These are phyloP conservation scores for Penicillium atrosanguineum DNA, from an alignment of 495 filamentous ascomycete genomes.

Conservation along the genomic window DNA sequence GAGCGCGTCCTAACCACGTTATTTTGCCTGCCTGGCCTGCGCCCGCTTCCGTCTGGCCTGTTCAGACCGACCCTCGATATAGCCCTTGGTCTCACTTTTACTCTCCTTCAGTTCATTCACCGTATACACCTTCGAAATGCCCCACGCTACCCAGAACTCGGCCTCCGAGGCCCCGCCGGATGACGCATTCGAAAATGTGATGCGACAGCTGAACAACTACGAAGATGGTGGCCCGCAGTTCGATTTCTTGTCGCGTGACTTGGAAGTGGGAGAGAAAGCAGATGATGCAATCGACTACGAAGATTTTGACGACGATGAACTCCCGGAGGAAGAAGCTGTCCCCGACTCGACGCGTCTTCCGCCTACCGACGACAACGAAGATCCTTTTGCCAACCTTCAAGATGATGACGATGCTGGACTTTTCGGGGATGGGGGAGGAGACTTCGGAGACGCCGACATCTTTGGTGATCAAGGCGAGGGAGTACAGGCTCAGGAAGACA, in stretches of 20 bases:
- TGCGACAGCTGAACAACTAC: constrained; percentile 48
- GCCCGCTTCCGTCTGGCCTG: constrained; percentile 1
- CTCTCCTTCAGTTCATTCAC: background rate
- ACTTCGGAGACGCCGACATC: constrained; percentile 31
- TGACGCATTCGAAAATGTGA: constrained; percentile 49
- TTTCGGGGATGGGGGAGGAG: constrained; percentile 21
- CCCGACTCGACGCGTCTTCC: constrained; percentile 7
- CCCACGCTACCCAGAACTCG: constrained; percentile 43
- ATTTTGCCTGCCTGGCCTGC: constrained; percentile 4
- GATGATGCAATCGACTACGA: constrained; percentile 84
- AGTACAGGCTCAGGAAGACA: constrained; percentile 31
- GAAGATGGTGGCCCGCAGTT: constrained; percentile 36
- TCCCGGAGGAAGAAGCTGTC: constrained; percentile 62
- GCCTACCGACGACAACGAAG: constrained; percentile 14
- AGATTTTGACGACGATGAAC: constrained; percentile 74
- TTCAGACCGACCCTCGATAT: background rate
- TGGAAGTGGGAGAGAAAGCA: constrained; percentile 69
- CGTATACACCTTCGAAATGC: constrained; percentile 31
- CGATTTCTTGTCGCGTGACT: constrained; percentile 45
- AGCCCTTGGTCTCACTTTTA: background rate
- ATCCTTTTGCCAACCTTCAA: constrained; percentile 22
- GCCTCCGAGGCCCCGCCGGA: constrained; percentile 37
- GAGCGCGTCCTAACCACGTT: constrained; percentile 7
- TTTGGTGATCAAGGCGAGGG: constrained; percentile 41
- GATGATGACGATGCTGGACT: constrained; percentile 52